Conservation (phyloP, 2,329 filamentous ascomycete genomes). For the Escovopsis weberi region DNA sequence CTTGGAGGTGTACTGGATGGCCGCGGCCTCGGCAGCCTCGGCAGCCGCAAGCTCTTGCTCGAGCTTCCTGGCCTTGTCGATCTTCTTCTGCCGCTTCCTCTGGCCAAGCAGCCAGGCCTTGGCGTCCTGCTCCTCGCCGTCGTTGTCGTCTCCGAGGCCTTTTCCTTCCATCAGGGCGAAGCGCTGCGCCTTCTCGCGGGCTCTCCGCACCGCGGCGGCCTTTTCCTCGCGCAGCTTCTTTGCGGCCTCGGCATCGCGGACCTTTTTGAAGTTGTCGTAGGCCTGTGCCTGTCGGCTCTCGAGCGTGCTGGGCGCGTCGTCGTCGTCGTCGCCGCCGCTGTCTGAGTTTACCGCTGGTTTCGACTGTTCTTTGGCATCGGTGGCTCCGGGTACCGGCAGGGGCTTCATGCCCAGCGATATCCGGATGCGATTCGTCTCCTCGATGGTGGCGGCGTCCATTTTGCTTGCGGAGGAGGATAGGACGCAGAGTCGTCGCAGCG, state of each 20-base stretch:
- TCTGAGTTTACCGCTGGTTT: conserved; percentile 37
- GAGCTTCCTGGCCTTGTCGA: conserved; percentile 56
- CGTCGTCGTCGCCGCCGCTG: conserved; percentile 37
- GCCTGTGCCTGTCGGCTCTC: conserved; percentile 63
- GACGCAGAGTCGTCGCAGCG: not conserved
- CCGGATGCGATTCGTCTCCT: conserved; percentile 88
- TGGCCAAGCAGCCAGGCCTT: conserved; percentile 76
- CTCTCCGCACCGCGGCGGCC: conserved; percentile 72
- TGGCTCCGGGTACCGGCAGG: conserved; percentile 64
- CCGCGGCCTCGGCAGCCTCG: conserved; percentile 50
- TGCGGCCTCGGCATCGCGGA: conserved; percentile 55
- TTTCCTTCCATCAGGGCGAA: conserved; percentile 64
- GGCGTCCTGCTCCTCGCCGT: conserved; percentile 54
- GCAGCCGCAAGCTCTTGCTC: conserved; percentile 69
- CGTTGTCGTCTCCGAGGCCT: conserved; percentile 64
- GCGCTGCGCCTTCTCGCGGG: conserved; percentile 69
- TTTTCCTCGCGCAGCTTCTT: conserved; percentile 69
- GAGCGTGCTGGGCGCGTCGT: conserved; percentile 66
- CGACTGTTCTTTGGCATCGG: conserved; percentile 15
- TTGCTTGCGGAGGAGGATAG: not conserved
- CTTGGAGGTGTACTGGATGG: conserved; percentile 60
- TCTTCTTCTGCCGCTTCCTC: conserved; percentile 90
- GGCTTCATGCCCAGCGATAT: conserved; percentile 81
- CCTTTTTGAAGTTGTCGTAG: conserved; percentile 56
- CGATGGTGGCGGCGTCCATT: conserved; percentile 62